Percentiles rank a stretch among this genome's conserved stretches.
Conservation (phyloP, 257 asterid genomes). For the Solanum megistacrolobum region DNA sequence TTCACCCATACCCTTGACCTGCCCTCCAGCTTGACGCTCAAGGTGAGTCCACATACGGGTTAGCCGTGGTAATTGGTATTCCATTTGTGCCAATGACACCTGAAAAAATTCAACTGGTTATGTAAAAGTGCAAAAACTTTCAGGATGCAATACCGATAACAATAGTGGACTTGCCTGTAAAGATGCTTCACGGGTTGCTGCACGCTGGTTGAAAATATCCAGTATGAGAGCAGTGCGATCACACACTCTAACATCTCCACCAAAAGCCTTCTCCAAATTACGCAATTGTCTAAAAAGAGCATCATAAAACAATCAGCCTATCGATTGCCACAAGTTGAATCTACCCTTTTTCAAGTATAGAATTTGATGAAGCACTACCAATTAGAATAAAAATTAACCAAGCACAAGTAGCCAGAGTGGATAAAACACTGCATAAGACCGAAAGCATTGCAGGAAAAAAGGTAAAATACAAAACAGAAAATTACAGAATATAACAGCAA, state of each 20-base stretch:
- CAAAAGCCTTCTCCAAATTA: conserved; percentile 81
- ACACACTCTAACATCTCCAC: conserved; percentile 87
- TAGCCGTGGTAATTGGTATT: conserved; percentile 84
- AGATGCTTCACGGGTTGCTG: conserved; percentile 96
- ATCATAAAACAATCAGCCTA: conserved; percentile 3
- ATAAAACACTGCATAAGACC: not conserved
- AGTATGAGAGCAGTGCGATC: conserved; percentile 97
- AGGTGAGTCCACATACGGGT: conserved; percentile 97
- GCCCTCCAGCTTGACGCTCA: conserved; percentile 98
- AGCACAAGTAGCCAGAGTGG: not conserved
- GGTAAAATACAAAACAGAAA: not conserved
- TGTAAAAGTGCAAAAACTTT: not conserved
- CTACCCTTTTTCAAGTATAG: not conserved
- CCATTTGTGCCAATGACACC: conserved; percentile 98
- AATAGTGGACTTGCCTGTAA: conserved; percentile 45
- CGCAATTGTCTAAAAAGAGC: conserved; percentile 64
- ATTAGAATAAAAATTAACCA: not conserved
- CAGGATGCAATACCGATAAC: not conserved
- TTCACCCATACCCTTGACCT: conserved; percentile 99
- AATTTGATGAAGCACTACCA: not conserved
- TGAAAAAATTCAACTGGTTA: conserved; percentile 14
- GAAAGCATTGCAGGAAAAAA: not conserved
- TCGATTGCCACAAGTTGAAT: not conserved
- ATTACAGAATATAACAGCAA: not conserved
- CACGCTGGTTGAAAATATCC: conserved; percentile 91